Base-by-base conservation (phyloP, 495 filamentous ascomycete genomes). In the Physcia stellaris region DNA sequence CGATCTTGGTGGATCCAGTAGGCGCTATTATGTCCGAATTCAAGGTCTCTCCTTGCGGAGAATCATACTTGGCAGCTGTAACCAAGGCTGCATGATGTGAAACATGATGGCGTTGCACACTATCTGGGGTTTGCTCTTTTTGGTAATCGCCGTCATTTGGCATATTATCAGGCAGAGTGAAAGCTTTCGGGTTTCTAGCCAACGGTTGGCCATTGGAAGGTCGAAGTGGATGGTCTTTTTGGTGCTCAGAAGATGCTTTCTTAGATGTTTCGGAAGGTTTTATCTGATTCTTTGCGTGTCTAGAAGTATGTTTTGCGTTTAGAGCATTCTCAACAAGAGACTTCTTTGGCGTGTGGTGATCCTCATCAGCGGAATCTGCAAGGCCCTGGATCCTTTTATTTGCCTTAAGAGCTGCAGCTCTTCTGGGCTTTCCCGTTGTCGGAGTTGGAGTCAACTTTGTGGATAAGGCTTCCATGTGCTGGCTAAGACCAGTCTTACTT, bases 341-440 rank as follows among this genome's bases (percentile, higher is more conserved):
- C 26, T 28, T 13, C 26, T 28, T 28, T 13, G 26, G 26, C 9
- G 7, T 7, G 26, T 7, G 26, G 9, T 28, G 26, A 28, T 7
- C 7, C 13, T 28, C 13, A 13, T 28, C 26, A 13, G 13, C 46
- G 26, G 32, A 41, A 2, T 34, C 35, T 6, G 37, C 35, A 7
- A 41, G 26, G 15, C 29, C 26, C 17, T 28, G 32, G 12, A 53
- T 48, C 18, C 37, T 50, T 6, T 42, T 19, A 13, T 47, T 47
- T n/a, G 53, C 50, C 24, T 43, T 49, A n/a, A 39, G 20, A 22
- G 53, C 53, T 35, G 53, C 48, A 24, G 43, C 39, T 18, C 53
- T 38, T 22, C 32, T 42, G 3, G 13, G 7, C 26, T 28, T 28
- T 13, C 26, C 7, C 26, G 26, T 13, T 28, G 9, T 28, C 13